Evolutionary conservation across 2,329 filamentous ascomycete species (phyloP), one percentile per base, ranked within the genome.

Genomic region (Cercospora sp.): DNA sequence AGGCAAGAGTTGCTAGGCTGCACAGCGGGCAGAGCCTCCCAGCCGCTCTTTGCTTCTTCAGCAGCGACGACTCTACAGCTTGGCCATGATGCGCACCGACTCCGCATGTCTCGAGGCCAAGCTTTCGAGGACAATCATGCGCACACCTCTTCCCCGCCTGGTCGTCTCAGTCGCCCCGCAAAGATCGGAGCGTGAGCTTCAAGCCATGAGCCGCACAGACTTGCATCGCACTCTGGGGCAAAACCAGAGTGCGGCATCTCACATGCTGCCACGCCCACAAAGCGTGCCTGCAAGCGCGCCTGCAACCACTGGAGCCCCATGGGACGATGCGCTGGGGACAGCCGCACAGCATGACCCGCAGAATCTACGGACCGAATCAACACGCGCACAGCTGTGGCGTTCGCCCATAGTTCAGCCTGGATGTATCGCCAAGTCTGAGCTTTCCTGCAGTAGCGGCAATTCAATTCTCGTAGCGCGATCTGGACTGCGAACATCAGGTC

Each of bases 321-420:
- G 67, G 67, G 60, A 36, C 23, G 33, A 12, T 12, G 12, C 23
- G 40, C 45, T 45, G 60, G 26, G n/a, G 36, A n/a, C 9, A 55
- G 48, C 31, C 42, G n/a, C 51, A 45, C 26, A 30, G 36, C 60
- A 51, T 23, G 60, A 48, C 55, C 59, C 26, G 48, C 59, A 71
- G 45, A 33, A 12, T 20, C 63, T 48, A 62, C 69, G 69, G 69
- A 60, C 69, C 69, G 69, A 71, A 69, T 71, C 48, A 58, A 53
- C 23, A 60, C 26, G 33, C 18, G 59, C 45, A 18, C 55, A 61
- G 30, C 31, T 48, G 58, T 59, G 63, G 42, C 62, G 59, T 36
- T 60, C 61, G 57, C 60, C 33, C 60, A 33, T 36, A 62, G 16
- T 26, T 36, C 64, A 30, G 42, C 60, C 62, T 60, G 63, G 63